Conservation (phyloP, 345 rosid genomes). For the Gossypium australe region DNA sequence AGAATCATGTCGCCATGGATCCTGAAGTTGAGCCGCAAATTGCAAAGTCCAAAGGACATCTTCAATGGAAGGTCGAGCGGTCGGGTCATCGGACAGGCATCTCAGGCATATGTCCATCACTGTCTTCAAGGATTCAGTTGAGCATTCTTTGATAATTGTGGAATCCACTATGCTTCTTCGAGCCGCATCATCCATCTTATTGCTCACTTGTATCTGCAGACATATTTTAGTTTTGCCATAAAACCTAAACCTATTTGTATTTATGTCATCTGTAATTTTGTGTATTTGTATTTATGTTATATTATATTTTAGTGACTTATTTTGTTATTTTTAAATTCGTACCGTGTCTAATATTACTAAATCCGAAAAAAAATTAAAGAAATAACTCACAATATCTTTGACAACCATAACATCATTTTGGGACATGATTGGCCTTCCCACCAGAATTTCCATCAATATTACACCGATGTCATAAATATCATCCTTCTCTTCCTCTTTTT, state of each 20-base stretch:
- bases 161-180: conserved; percentile 46
- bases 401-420: conserved; percentile 28
- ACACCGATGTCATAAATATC: conserved; percentile 53
- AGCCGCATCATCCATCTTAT: conserved; percentile 30
- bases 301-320: too few species aligned
- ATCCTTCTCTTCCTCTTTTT: conserved; percentile 24
- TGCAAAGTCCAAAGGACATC: conserved; percentile 62
- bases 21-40: conserved; percentile 57
- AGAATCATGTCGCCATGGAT: conserved; percentile 19
- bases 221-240: too few species aligned
- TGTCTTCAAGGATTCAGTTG: conserved; percentile 46
- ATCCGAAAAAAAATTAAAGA: background rate
- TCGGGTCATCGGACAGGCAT: conserved; percentile 36
- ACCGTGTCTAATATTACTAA: background rate
- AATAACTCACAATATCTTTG: conserved; percentile 46
- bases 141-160: conserved; percentile 39
- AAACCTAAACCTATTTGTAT: too few species aligned
- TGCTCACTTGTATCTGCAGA: conserved; percentile 42
- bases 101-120: conserved; percentile 42
- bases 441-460: conserved; percentile 50
- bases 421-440: conserved; percentile 44
- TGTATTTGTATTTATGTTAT: too few species aligned
- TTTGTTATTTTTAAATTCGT: background rate
- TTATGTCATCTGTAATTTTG: too few species aligned
- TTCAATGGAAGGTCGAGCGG: conserved; percentile 46